Percentiles rank a stretch among this genome's conserved stretches.
Evolutionary conservation across 371 early-diverging fungal genomes (phyloP).

Genomic region (Saksenaea vasiformis): DNA sequence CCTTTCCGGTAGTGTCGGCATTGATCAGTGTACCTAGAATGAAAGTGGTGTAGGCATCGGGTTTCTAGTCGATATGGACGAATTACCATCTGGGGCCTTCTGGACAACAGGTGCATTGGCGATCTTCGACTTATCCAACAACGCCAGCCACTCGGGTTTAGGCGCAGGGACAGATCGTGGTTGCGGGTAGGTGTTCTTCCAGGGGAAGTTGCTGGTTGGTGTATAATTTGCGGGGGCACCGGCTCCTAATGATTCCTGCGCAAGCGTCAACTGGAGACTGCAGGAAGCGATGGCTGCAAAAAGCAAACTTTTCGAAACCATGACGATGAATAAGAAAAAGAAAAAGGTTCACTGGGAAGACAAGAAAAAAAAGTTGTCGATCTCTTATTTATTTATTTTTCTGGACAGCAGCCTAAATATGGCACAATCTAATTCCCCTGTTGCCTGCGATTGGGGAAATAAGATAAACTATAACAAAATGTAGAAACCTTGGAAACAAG

Average conservation of each 20-base stretch:
- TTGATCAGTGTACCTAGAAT: conserved; percentile 6
- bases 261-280: conserved; percentile 7
- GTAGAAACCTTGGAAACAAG: conserved; percentile 2
- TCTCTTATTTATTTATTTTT: conserved; percentile 8
- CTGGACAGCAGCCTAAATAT: not conserved
- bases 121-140: conserved; percentile 12
- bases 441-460: not conserved
- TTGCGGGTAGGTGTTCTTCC: conserved; percentile 21
- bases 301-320: not conserved
- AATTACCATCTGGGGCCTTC: not conserved
- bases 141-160: conserved; percentile 19
- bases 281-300: not conserved
- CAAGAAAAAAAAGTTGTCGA: conserved; percentile 4
- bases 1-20: conserved; percentile 14
- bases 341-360: not conserved
- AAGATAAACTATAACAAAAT: not conserved
- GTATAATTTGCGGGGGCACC: conserved; percentile 12
- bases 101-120: conserved; percentile 17
- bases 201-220: conserved; percentile 18
- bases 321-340: not conserved
- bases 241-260: conserved; percentile 4
- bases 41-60: not conserved
- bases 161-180: conserved; percentile 18
- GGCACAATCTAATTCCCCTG: not conserved
- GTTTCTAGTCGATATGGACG: not conserved